Percentiles rank a stretch among this genome's conserved stretches.
Evolutionary conservation across 2,329 filamentous ascomycete species (phyloP).

Genomic region (Arthroderma sp.): DNA sequence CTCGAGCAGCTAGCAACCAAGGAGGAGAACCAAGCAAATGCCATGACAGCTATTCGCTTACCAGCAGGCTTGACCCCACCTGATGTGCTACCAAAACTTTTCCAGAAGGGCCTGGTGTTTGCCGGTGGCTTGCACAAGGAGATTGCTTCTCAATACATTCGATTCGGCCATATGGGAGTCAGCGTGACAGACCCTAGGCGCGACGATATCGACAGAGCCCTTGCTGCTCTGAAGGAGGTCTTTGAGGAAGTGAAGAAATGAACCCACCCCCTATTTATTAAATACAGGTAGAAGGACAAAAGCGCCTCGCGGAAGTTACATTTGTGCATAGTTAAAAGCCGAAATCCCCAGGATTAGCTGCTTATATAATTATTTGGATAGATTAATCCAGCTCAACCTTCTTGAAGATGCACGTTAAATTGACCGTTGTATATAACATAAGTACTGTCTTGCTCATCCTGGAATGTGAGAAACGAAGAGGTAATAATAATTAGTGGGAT

Average conservation of each 20-base stretch:
- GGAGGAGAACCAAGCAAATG: conserved; percentile 84
- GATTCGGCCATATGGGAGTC: conserved; percentile 97
- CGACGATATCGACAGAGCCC: conserved; percentile 70
- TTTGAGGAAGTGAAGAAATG: conserved; percentile 62
- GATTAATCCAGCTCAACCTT: too few species aligned
- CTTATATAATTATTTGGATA: too few species aligned
- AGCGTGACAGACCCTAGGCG: conserved; percentile 71
- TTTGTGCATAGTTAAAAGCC: too few species aligned
- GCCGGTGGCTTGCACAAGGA: conserved; percentile 94
- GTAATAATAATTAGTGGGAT: neutral
- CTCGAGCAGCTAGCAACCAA: conserved; percentile 76
- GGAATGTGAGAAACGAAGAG: neutral
- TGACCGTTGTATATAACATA: too few species aligned
- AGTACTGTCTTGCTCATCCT: too few species aligned
- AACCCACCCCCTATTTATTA: conserved; percentile 15
- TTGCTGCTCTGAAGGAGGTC: conserved; percentile 63
- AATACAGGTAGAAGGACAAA: neutral
- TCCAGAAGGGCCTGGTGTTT: conserved; percentile 83
- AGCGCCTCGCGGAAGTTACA: too few species aligned
- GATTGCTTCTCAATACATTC: conserved; percentile 83
- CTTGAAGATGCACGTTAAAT: too few species aligned
- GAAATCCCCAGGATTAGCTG: too few species aligned
- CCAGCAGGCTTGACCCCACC: conserved; percentile 70
- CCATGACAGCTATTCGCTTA: conserved; percentile 95
- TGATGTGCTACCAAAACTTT: conserved; percentile 71